Conservation (phyloP, 768 basidiomycete species). For the Coprinopsis strossmayeri region DNA sequence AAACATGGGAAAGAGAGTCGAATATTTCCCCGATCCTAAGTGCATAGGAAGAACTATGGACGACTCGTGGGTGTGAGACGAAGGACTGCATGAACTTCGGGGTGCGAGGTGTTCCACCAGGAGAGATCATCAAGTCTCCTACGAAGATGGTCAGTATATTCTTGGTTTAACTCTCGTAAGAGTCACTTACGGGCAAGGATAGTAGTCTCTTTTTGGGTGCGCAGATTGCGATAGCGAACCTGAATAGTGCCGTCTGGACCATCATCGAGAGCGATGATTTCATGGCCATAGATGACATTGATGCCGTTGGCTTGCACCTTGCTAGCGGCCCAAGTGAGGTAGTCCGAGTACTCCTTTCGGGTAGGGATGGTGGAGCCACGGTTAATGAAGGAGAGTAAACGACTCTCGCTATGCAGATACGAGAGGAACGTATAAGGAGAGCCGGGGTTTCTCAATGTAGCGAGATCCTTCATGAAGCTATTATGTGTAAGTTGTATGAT, state of each 20-base stretch:
- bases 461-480: conserved; percentile 49
- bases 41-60: conserved; percentile 40
- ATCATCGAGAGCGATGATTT: conserved; percentile 34
- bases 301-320: conserved; percentile 37
- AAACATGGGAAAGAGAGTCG: conserved; percentile 16
- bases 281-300: conserved; percentile 37
- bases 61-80: conserved; percentile 27
- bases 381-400: conserved; percentile 48
- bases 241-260: conserved; percentile 27
- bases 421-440: conserved; percentile 47
- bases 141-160: not conserved
- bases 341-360: conserved; percentile 48
- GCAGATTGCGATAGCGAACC: conserved; percentile 28
- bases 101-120: conserved; percentile 41
- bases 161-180: not conserved
- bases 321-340: conserved; percentile 44
- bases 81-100: conserved; percentile 29
- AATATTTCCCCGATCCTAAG: conserved; percentile 31
- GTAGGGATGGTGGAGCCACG: conserved; percentile 43
- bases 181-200: conserved; percentile 32
- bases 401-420: conserved; percentile 43
- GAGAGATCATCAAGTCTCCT: conserved; percentile 46
- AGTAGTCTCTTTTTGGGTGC: conserved; percentile 26
- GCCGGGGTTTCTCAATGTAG: conserved; percentile 42
- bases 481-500: conserved; percentile 2